Evolutionary conservation across 306 rosid genomes (phyloP).

Genomic region (Dryas alaskensis): DNA sequence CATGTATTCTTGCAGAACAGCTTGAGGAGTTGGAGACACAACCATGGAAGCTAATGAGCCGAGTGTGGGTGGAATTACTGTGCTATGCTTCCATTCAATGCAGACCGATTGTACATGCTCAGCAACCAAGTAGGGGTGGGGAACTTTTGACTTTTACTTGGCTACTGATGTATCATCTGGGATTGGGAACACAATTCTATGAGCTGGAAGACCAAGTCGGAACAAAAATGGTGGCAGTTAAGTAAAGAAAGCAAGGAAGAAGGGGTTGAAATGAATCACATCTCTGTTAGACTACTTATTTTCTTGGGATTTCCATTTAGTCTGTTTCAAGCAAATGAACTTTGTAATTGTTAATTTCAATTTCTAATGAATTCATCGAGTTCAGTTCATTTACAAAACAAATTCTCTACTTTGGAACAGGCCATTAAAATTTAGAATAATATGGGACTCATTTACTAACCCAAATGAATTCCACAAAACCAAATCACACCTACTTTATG

Average conservation of each 20-base stretch:
- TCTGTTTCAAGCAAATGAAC: no score
- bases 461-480: no score
- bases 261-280: neutral
- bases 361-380: no score
- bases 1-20: neutral
- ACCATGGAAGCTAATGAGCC: slow-evolving; percentile 25
- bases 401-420: no score
- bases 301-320: no score
- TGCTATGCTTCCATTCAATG: slow-evolving; percentile 26
- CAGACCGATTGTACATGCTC: slow-evolving; percentile 28
- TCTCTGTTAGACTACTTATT: neutral
- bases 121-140: slow-evolving; percentile 36
- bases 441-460: no score
- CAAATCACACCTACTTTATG: no score
- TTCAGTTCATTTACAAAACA: no score
- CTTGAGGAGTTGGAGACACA: neutral
- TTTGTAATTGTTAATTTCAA: no score
- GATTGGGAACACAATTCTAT: slow-evolving; percentile 34
- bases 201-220: slow-evolving; percentile 19
- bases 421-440: no score
- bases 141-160: slow-evolving; percentile 32
- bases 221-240: slow-evolving; percentile 12
- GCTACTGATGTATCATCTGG: slow-evolving; percentile 35
- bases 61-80: slow-evolving; percentile 33
- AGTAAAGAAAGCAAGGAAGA: neutral